Evolutionary conservation across 257 asterid genomes (phyloP).

Genomic region (Nemophila menziesii): DNA sequence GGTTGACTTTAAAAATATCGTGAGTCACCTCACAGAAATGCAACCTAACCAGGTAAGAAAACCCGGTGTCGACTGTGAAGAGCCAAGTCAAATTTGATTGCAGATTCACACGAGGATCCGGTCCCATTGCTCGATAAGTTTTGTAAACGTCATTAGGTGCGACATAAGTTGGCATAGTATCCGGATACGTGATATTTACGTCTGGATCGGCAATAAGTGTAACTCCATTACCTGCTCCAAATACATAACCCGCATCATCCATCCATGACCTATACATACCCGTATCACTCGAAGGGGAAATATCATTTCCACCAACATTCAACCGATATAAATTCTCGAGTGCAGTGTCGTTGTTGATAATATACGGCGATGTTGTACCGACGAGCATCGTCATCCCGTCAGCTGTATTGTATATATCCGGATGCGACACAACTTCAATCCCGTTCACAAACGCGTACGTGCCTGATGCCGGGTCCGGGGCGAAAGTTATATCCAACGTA

Average conservation of each 20-base stretch:
- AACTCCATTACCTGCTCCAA: slow-evolving; percentile 28
- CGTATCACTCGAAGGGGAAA: slow-evolving; percentile 52
- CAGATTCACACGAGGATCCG: slow-evolving; percentile 19
- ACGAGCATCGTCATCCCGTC: slow-evolving; percentile 27
- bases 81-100: slow-evolving; percentile 41
- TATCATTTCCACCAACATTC: slow-evolving; percentile 85
- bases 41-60: slow-evolving; percentile 44
- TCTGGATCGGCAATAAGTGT: slow-evolving; percentile 25
- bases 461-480: slow-evolving; percentile 37
- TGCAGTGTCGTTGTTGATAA: slow-evolving; percentile 41
- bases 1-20: slow-evolving; percentile 16
- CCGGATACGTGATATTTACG: slow-evolving; percentile 22
- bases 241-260: slow-evolving; percentile 29
- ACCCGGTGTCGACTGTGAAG: slow-evolving; percentile 39
- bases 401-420: slow-evolving; percentile 54
- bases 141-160: slow-evolving; percentile 41
- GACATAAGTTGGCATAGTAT: slow-evolving; percentile 19
- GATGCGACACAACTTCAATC: slow-evolving; percentile 75
- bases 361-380: slow-evolving; percentile 37
- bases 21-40: slow-evolving; percentile 46
- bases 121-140: slow-evolving; percentile 46
- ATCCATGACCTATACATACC: slow-evolving; percentile 44
- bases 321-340: slow-evolving; percentile 67
- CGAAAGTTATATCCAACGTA: slow-evolving; percentile 45
- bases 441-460: slow-evolving; percentile 78